Conservation (phyloP, 2,329 filamentous ascomycete genomes). For the Cytospora chrysosperma region DNA sequence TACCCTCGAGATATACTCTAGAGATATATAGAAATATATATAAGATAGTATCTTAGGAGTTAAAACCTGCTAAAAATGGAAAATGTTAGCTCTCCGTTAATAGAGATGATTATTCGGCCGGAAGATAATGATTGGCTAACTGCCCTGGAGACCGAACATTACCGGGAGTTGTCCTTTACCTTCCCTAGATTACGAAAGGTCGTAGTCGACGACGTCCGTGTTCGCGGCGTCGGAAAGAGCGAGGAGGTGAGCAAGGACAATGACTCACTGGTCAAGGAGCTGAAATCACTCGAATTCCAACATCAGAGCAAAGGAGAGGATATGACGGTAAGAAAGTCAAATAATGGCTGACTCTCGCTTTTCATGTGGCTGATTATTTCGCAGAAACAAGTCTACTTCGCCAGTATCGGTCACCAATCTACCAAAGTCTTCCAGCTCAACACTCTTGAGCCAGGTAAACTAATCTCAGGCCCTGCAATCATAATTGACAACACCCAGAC, state of each 20-base stretch:
- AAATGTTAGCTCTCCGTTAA: too few species aligned
- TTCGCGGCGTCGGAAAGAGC: slow-evolving; percentile 76
- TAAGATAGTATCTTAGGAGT: too few species aligned
- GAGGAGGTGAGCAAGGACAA: slow-evolving; percentile 10
- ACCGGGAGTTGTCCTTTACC: slow-evolving; percentile 17
- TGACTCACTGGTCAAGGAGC: slow-evolving; percentile 3
- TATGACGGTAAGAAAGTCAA: not conserved
- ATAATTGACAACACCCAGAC: slow-evolving; percentile 24
- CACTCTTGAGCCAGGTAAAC: not conserved
- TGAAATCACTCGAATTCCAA: slow-evolving; percentile 1
- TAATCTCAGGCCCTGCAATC: slow-evolving; percentile 31
- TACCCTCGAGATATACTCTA: too few species aligned
- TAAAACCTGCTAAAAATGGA: too few species aligned
- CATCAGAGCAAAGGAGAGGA: not conserved
- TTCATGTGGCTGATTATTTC: not conserved
- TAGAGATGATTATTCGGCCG: slow-evolving; percentile 82
- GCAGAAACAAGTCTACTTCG: slow-evolving; percentile 12
- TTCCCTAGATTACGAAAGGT: slow-evolving; percentile 73
- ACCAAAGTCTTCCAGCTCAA: slow-evolving; percentile 1
- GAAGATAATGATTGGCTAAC: slow-evolving; percentile 72
- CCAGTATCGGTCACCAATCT: slow-evolving; percentile 25
- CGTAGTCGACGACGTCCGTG: slow-evolving; percentile 81
- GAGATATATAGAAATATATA: too few species aligned
- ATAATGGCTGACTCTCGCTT: not conserved
- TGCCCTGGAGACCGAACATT: slow-evolving; percentile 54